Percentiles rank a stretch among this genome's conserved stretches.
Conservation (phyloP, 2,329 filamentous ascomycete genomes). For the Leptosphaerulina australis region DNA sequence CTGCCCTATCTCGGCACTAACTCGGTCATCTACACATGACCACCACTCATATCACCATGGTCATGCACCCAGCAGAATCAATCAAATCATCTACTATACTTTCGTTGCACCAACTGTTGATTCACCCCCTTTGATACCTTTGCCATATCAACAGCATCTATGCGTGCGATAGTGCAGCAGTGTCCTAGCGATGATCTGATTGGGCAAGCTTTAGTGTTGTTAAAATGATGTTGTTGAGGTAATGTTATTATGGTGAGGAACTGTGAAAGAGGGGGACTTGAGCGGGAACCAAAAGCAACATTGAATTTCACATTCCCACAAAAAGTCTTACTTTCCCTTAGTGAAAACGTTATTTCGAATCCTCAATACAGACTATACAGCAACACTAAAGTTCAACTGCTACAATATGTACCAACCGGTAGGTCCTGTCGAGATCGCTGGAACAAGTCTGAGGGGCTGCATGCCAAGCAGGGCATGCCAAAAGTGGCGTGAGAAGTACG, state of each 20-base stretch:
- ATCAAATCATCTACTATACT: too few species aligned
- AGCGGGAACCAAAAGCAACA: conserved; percentile 9
- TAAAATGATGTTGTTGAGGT: conserved; percentile 8
- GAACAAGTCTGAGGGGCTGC: conserved; percentile 5
- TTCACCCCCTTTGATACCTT: too few species aligned
- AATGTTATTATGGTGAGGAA: conserved; percentile 4
- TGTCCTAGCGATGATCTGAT: conserved; percentile 8
- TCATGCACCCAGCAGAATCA: too few species aligned
- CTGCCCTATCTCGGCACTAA: too few species aligned
- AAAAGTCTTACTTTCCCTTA: conserved; percentile 3
- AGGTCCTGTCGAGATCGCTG: conserved; percentile 10
- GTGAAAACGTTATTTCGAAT: conserved; percentile 5
- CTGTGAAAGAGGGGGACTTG: conserved; percentile 7
- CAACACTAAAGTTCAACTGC: conserved; percentile 12
- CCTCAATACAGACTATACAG: conserved; percentile 8
- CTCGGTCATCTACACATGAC: too few species aligned
- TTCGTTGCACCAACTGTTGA: too few species aligned
- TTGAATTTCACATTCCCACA: conserved; percentile 6
- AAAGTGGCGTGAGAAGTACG: conserved; percentile 11
- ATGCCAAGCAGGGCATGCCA: conserved; percentile 13
- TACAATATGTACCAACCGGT: conserved; percentile 7
- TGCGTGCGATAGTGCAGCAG: conserved; percentile 3
- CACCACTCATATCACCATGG: too few species aligned
- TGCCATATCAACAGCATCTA: too few species aligned
- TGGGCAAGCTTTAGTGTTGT: conserved; percentile 9